These are phyloP conservation scores for Stylosanthes scabra DNA, from an alignment of 331 rosid species.

Conservation along the genomic window DNA sequence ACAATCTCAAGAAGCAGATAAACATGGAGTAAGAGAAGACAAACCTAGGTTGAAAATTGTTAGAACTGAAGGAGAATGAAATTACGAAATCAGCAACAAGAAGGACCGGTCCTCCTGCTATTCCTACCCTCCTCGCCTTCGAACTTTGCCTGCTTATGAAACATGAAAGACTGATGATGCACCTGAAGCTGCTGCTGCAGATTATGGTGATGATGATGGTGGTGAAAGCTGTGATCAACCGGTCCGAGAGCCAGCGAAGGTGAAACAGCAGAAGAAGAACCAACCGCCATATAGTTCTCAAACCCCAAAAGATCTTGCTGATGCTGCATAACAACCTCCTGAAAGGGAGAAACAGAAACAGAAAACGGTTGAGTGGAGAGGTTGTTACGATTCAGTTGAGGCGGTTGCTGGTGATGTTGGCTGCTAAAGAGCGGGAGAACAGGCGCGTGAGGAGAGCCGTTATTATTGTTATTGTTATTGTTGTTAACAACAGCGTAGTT, in stretches of 20 bases:
- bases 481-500: slow-evolving; percentile 30
- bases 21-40: background rate
- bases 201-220: background rate
- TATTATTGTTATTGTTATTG: too few relatives aligned
- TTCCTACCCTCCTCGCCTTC: slow-evolving; percentile 49
- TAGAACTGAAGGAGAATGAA: slow-evolving; percentile 21
- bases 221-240: background rate
- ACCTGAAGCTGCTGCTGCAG: background rate
- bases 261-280: background rate
- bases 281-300: slow-evolving; percentile 9
- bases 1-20: background rate
- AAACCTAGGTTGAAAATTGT: slow-evolving; percentile 46
- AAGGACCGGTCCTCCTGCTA: slow-evolving; percentile 41
- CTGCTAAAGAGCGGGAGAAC: background rate
- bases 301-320: slow-evolving; percentile 41
- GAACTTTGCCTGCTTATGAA: slow-evolving; percentile 20
- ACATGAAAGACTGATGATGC: background rate
- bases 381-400: background rate
- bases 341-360: slow-evolving; percentile 14
- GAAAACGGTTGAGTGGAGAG: too few relatives aligned
- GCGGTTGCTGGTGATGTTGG: background rate
- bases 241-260: slow-evolving; percentile 53
- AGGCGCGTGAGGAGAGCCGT: slow-evolving; percentile 46
- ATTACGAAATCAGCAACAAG: slow-evolving; percentile 31
- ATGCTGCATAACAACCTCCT: slow-evolving; percentile 26